Percentiles rank a stretch among this genome's conserved stretches.
phyloP scores from a whole-genome alignment of 305 asterid species.

The Rubia tinctorum region DNA sequence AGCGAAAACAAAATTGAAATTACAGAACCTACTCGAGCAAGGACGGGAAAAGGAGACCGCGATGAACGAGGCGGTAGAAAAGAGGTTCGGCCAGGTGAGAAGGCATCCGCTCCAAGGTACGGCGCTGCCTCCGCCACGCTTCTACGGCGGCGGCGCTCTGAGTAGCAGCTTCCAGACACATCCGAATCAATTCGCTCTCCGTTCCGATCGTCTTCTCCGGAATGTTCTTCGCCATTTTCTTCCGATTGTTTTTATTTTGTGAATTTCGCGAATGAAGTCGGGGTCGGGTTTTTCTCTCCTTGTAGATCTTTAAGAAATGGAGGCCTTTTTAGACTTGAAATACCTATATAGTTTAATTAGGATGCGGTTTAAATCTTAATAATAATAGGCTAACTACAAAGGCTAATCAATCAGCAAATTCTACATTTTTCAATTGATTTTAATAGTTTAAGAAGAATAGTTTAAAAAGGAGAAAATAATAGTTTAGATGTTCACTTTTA shows the following conservation, averaged over 20 bases:
- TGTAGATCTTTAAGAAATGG: background rate
- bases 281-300: background rate
- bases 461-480: too few relatives aligned
- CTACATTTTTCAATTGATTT: too few relatives aligned
- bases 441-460: too few relatives aligned
- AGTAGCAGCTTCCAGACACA: constrained; percentile 81
- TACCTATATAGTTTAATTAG: background rate
- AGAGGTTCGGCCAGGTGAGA: constrained; percentile 73
- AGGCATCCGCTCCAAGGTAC: constrained; percentile 78
- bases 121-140: constrained; percentile 90
- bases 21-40: constrained; percentile 60
- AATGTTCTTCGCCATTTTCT: constrained; percentile 13
- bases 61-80: constrained; percentile 58
- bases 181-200: constrained; percentile 53
- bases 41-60: constrained; percentile 80
- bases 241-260: background rate
- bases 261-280: background rate
- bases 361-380: too few relatives aligned
- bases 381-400: too few relatives aligned
- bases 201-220: constrained; percentile 11
- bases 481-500: too few relatives aligned
- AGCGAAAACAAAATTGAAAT: background rate
- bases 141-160: constrained; percentile 59
- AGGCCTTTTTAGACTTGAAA: background rate
- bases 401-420: too few relatives aligned